Evolutionary conservation across 768 basidiomycete genomes (phyloP), one percentile per base, ranked within the genome.

Genomic region (Sporobolomyces pararoseus): DNA sequence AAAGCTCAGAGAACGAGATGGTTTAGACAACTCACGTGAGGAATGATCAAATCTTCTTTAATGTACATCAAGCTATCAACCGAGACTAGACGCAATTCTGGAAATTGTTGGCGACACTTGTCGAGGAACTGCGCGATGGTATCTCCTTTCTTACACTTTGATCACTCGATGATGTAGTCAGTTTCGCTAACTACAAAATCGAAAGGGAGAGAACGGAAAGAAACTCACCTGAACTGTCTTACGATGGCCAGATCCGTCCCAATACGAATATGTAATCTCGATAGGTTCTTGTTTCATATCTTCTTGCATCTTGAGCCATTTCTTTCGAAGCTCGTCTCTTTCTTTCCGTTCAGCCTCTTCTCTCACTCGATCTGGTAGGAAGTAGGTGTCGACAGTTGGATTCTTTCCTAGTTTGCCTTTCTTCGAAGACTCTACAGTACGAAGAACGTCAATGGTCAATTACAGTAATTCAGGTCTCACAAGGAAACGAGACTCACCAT

Each of bases 11-110:
- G 42, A 68, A 46, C 55, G 4, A 35, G 14, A 79, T 88, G 52
- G n/a, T n/a, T n/a, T n/a, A n/a, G n/a, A n/a, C n/a, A n/a, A n/a
- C n/a, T n/a, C 80, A 92, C 94, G 77, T 94, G 92, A 21, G 96
- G 96, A 77, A 99, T 92, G 73, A 99, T 94, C 60, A 99, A 82
- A 78, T 99, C 96, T 83, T 99, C 96, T 89, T 96, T 75, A 80
- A 99, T 86, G 81, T 98, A 99, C 94, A 98, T 98, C 44, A 99
- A 80, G 78, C 98, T 99, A 80, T 99, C 96, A 25, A 90, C 92
- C 63, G 87, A 89, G 55, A 93, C 86, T 13, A 88, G 88, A 63
- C 94, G 82, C 46, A 99, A 84, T 80, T 98, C 94, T 3, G 94
- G 89, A 77, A 96, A 91, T 75, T 98, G 94, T 60, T 86, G 85